Evolutionary conservation across 148 eudicot genomes (phyloP).

Genomic region (Euryodendron excelsum): DNA sequence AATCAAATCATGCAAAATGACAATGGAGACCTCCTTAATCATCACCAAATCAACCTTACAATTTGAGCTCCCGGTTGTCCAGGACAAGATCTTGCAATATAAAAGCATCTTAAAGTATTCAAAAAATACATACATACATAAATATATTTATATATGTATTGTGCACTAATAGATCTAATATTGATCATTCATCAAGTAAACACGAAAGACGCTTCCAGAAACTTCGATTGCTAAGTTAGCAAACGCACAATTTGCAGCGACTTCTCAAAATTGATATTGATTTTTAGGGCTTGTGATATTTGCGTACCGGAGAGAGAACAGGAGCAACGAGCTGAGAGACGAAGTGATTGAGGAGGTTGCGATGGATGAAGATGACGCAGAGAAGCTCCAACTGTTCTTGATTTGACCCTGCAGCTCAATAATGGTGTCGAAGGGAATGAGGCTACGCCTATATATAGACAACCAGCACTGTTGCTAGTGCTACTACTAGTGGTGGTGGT

Average conservation of each 20-base stretch:
- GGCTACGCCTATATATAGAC: neutral
- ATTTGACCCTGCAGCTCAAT: neutral
- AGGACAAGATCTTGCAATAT: neutral
- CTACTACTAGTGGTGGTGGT: neutral
- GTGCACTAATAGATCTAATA: neutral
- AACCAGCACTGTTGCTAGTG: too few species aligned
- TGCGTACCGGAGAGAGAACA: slow-evolving; percentile 15
- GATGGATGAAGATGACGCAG: neutral
- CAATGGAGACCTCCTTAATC: neutral
- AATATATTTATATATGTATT: neutral
- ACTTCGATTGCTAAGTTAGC: neutral
- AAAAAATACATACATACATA: neutral
- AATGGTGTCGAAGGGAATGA: neutral
- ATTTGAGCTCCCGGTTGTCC: neutral
- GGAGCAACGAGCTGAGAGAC: neutral
- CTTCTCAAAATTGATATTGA: neutral
- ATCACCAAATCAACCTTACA: neutral
- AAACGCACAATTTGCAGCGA: neutral
- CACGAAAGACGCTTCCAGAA: too few species aligned
- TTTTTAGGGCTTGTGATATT: neutral
- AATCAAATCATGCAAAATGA: neutral
- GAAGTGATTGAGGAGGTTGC: neutral
- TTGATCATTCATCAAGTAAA: too few species aligned
- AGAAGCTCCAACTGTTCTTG: neutral
- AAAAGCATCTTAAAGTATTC: neutral